phyloP scores from a whole-genome alignment of 805 yeast species.

The Teunomyces pallodes region DNA sequence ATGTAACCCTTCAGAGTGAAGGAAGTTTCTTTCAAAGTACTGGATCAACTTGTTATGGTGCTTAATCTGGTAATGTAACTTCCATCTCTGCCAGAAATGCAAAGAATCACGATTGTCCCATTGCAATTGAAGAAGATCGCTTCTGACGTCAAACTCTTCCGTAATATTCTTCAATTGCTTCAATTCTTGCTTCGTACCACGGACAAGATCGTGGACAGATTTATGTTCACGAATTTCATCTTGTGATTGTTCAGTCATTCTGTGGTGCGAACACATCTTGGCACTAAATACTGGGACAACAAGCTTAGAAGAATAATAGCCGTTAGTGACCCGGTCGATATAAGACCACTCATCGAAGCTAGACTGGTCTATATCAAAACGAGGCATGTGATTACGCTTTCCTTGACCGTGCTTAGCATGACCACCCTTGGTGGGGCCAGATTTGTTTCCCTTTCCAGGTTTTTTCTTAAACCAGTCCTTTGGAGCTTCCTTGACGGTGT shows the following conservation, averaged over 20 bases:
- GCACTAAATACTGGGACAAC: conserved; percentile 15
- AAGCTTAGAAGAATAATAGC: conserved; percentile 13
- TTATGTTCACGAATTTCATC: too few relatives aligned
- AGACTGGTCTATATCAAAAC: background rate
- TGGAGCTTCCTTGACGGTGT: conserved; percentile 29
- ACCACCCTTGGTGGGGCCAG: background rate
- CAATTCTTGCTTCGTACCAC: conserved; percentile 20
- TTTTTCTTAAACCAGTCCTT: conserved; percentile 28
- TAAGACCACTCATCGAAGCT: conserved; percentile 12
- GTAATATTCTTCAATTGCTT: conserved; percentile 20
- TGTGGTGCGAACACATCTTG: conserved; percentile 9
- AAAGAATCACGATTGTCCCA: conserved; percentile 30
- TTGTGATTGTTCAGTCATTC: background rate
- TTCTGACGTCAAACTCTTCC: conserved; percentile 25
- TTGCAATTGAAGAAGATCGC: conserved; percentile 26
- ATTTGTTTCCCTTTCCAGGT: background rate
- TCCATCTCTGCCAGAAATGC: conserved; percentile 35
- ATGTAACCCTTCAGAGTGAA: conserved; percentile 45
- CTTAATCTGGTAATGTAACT: conserved; percentile 27
- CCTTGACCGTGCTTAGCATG: background rate
- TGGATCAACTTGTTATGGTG: conserved; percentile 36
- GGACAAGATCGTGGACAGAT: conserved; percentile 19
- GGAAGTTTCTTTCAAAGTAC: conserved; percentile 54
- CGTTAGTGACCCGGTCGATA: conserved; percentile 16
- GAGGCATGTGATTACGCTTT: background rate